phyloP scores from a whole-genome alignment of 805 yeast species.

The Ogataea trehalophila region DNA sequence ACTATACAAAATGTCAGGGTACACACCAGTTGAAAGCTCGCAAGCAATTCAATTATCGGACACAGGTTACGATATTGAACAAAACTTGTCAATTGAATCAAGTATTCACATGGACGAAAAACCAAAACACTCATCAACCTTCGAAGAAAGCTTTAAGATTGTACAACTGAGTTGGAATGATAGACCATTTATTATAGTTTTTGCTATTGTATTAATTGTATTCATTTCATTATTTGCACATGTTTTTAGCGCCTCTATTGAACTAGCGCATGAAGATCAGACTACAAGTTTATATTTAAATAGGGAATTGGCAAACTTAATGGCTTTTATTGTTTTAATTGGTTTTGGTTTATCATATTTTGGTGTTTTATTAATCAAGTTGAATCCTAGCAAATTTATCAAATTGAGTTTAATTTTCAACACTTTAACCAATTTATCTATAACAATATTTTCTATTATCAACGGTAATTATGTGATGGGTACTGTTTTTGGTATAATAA shows the following conservation, averaged over 20 bases:
- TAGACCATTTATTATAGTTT: constrained; percentile 58
- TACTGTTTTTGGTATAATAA: constrained; percentile 40
- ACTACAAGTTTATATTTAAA: not conserved
- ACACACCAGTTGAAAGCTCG: no score
- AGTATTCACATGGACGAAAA: not conserved
- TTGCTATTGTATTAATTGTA: constrained; percentile 14
- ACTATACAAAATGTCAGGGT: no score
- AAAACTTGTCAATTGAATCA: no score
- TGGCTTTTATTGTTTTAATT: not conserved
- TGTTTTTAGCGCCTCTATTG: constrained; percentile 9
- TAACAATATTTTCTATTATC: constrained; percentile 68
- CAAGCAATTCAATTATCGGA: no score
- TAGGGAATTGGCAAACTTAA: not conserved
- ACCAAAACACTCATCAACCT: constrained; percentile 34
- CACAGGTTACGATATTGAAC: no score
- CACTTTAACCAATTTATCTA: constrained; percentile 56
- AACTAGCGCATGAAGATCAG: constrained; percentile 28
- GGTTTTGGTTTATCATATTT: not conserved
- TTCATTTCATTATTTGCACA: constrained; percentile 9
- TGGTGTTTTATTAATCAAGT: not conserved
- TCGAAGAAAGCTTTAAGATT: constrained; percentile 66
- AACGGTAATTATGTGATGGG: constrained; percentile 76
- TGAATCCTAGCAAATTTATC: not conserved
- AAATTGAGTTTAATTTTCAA: not conserved
- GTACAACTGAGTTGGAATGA: constrained; percentile 64